These are phyloP conservation scores for Guillardia theta DNA, from an alignment of 78 protist species.

Conservation along the genomic window DNA sequence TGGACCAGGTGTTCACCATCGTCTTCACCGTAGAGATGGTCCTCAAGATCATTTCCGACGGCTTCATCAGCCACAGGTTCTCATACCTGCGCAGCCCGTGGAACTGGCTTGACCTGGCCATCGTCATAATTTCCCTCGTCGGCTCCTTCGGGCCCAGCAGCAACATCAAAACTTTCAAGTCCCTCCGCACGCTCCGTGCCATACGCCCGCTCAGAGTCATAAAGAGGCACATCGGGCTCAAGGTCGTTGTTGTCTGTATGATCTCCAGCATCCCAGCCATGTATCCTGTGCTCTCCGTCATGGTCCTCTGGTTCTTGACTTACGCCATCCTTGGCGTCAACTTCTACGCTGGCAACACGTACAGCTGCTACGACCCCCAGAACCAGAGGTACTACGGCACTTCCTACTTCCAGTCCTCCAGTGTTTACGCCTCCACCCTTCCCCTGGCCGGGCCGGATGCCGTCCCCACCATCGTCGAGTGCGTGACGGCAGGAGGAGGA, in stretches of 20 bases:
- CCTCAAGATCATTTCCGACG: background rate
- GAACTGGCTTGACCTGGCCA: background rate
- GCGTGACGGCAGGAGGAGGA: background rate
- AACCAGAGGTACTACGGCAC: background rate
- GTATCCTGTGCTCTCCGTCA: slow-evolving; percentile 21
- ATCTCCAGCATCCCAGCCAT: slow-evolving; percentile 44
- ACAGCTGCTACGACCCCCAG: background rate
- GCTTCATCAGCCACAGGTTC: background rate
- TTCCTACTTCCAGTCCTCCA: background rate
- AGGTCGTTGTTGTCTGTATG: background rate
- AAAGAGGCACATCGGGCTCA: slow-evolving; percentile 11
- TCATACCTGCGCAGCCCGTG: slow-evolving; percentile 2
- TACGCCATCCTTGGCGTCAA: slow-evolving; percentile 60
- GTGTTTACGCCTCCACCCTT: background rate
- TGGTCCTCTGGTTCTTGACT: slow-evolving; percentile 11
- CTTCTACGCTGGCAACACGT: background rate
- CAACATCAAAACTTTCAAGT: background rate
- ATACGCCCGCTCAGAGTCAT: slow-evolving; percentile 73
- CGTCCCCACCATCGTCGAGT: background rate
- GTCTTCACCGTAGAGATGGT: background rate
- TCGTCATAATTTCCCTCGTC: background rate
- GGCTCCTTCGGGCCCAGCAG: background rate
- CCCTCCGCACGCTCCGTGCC: slow-evolving; percentile 51
- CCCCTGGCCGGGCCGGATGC: slow-evolving; percentile 8
- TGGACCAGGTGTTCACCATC: background rate